Evolutionary conservation across 352 stramenopile genomes (phyloP).

Genomic region (Pythium utonaiense): DNA sequence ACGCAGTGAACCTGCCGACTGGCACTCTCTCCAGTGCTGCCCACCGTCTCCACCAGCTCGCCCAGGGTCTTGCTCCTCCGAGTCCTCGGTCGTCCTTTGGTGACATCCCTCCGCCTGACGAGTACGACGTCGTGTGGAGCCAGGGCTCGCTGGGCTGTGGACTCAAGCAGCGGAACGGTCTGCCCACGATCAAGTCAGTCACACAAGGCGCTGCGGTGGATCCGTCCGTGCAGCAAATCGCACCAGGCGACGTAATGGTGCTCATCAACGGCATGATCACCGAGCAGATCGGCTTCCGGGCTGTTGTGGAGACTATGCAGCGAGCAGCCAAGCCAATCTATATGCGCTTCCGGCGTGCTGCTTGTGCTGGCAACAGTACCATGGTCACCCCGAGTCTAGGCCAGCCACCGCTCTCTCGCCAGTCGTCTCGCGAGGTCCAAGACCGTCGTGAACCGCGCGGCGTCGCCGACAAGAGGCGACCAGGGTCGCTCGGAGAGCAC

Average conservation of each 20-base stretch:
- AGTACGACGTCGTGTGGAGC: slow-evolving; percentile 80
- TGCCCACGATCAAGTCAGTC: slow-evolving; percentile 67
- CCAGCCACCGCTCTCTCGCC: background rate
- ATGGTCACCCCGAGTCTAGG: background rate
- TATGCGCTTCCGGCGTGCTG: slow-evolving; percentile 53
- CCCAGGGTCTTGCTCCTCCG: background rate
- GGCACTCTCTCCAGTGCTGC: background rate
- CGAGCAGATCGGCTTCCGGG: slow-evolving; percentile 76
- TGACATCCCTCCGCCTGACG: slow-evolving; percentile 12
- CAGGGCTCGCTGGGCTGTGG: slow-evolving; percentile 69
- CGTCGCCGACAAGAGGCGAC: background rate
- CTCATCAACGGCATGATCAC: slow-evolving; percentile 73
- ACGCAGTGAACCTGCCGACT: background rate
- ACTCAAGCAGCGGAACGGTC: slow-evolving; percentile 64
- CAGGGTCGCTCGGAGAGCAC: slow-evolving; percentile 19
- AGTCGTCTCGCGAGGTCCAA: slow-evolving; percentile 2
- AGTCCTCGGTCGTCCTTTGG: background rate
- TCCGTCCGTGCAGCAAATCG: slow-evolving; percentile 64
- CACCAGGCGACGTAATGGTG: slow-evolving; percentile 59
- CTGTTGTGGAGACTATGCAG: slow-evolving; percentile 71
- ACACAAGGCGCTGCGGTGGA: slow-evolving; percentile 48
- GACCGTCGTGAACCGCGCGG: slow-evolving; percentile 14
- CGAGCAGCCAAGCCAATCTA: slow-evolving; percentile 72
- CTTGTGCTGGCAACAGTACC: background rate
- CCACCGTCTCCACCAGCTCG: slow-evolving; percentile 2